Evolutionary conservation across 805 yeast genomes (phyloP).

Genomic region (Candida xyloterini): DNA sequence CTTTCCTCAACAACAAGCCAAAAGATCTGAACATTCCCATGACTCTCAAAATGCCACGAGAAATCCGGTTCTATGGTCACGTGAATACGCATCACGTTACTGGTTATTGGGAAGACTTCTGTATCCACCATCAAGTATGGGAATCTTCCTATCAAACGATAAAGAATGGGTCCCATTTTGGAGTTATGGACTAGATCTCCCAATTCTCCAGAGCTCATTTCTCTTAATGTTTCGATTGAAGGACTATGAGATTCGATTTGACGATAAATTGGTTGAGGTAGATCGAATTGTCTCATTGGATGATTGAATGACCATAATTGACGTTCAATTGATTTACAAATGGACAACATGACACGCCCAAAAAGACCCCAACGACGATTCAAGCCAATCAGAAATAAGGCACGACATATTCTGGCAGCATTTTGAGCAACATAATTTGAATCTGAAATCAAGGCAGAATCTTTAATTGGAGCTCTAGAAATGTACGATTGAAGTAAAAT

Average conservation of each 20-base stretch:
- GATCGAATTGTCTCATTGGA: conserved; percentile 83
- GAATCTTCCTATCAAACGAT: conserved; percentile 61
- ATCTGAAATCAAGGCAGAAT: conserved; percentile 82
- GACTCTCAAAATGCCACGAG: conserved; percentile 76
- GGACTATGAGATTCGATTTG: conserved; percentile 63
- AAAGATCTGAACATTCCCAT: conserved; percentile 81
- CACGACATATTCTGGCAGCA: conserved; percentile 88
- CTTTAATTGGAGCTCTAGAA: conserved; percentile 68
- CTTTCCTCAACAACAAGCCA: conserved; percentile 94
- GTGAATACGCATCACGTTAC: conserved; percentile 80
- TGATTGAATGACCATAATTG: conserved; percentile 88
- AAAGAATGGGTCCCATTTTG: conserved; percentile 64
- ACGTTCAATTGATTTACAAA: conserved; percentile 84
- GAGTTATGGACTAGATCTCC: conserved; percentile 88
- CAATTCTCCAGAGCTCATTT: conserved; percentile 68
- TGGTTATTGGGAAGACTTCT: conserved; percentile 85
- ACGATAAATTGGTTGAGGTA: conserved; percentile 63
- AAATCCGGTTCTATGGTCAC: conserved; percentile 71
- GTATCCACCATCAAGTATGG: conserved; percentile 76
- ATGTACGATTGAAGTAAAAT: conserved; percentile 84
- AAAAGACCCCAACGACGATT: conserved; percentile 90
- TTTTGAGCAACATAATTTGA: conserved; percentile 93
- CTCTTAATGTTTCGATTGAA: conserved; percentile 67
- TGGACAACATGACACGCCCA: conserved; percentile 66
- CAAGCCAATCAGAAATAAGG: conserved; percentile 80